Percentiles rank a stretch among this genome's conserved stretches.
Conservation (phyloP, 2,329 filamentous ascomycete genomes). For the Penicillium sp. region DNA sequence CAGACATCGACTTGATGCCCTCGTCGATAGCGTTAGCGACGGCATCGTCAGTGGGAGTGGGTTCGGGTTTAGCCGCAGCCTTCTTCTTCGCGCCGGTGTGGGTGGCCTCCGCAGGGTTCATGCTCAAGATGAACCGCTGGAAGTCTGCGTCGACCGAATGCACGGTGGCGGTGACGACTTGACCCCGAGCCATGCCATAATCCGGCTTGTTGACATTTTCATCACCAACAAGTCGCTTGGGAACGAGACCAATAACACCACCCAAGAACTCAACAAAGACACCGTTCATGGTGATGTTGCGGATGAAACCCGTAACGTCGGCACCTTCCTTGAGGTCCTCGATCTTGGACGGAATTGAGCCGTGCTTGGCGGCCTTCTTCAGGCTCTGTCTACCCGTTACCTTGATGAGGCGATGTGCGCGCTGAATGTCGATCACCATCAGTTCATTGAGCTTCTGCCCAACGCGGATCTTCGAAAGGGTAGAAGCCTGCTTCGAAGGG, state of each 20-base stretch:
- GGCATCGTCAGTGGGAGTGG: constrained; percentile 28
- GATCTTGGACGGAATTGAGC: constrained; percentile 60
- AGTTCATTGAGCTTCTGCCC: constrained; percentile 77
- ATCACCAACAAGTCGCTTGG: constrained; percentile 66
- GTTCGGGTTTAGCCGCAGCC: no score
- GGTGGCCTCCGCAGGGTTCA: constrained; percentile 45
- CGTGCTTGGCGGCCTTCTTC: constrained; percentile 62
- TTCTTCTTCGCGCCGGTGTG: no score
- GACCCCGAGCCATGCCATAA: no score
- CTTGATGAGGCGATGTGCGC: constrained; percentile 63
- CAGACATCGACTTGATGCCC: constrained; percentile 55
- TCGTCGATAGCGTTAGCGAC: constrained; percentile 56
- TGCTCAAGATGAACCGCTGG: constrained; percentile 59
- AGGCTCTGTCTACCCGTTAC: constrained; percentile 78
- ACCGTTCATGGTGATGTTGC: constrained; percentile 70
- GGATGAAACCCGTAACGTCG: constrained; percentile 67
- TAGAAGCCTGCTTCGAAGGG: constrained; percentile 63
- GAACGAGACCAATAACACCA: constrained; percentile 66
- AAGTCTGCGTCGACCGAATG: constrained; percentile 62
- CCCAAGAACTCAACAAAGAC: constrained; percentile 83
- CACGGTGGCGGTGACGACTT: constrained; percentile 68
- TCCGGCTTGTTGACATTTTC: constrained; percentile 58
- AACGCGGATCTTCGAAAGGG: constrained; percentile 70
- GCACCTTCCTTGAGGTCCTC: constrained; percentile 63
- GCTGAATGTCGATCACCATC: constrained; percentile 77